Percentiles rank a stretch among this genome's conserved stretches.
Evolutionary conservation across 352 stramenopile genomes (phyloP).

Genomic region (Thraustotheca clavata): DNA sequence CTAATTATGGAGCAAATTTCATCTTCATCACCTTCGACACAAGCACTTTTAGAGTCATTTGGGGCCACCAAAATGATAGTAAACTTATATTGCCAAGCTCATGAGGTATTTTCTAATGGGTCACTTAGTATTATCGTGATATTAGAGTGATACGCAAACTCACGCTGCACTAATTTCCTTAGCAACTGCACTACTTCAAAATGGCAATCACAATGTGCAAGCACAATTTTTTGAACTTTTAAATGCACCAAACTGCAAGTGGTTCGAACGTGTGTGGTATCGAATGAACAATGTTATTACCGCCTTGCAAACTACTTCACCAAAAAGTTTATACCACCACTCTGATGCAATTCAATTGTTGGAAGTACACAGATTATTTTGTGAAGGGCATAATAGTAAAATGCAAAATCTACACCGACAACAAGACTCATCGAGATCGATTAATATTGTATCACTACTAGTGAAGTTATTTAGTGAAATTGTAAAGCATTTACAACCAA

Average conservation of each 20-base stretch:
- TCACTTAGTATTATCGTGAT: neutral
- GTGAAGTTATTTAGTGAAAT: conserved; percentile 2
- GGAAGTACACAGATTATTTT: conserved; percentile 6
- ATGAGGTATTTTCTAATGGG: neutral
- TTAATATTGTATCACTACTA: conserved; percentile 9
- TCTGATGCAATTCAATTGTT: neutral
- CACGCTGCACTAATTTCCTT: neutral
- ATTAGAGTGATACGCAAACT: neutral
- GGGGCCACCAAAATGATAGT: conserved; percentile 3
- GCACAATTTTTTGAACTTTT: neutral
- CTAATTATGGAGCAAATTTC: neutral
- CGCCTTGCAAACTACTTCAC: neutral
- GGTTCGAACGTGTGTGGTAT: neutral
- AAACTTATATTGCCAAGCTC: neutral
- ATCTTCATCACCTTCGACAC: neutral
- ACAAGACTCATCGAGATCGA: neutral
- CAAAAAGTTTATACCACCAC: neutral
- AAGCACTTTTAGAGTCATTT: neutral
- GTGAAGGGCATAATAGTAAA: conserved; percentile 8
- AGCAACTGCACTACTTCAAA: neutral
- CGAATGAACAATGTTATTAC: neutral
- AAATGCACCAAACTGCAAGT: neutral
- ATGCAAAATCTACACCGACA: conserved; percentile 10
- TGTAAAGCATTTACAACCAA: neutral
- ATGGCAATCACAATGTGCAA: neutral